Base-by-base conservation (phyloP, 108 stramenopile species). In the Nitzschia sp. region DNA sequence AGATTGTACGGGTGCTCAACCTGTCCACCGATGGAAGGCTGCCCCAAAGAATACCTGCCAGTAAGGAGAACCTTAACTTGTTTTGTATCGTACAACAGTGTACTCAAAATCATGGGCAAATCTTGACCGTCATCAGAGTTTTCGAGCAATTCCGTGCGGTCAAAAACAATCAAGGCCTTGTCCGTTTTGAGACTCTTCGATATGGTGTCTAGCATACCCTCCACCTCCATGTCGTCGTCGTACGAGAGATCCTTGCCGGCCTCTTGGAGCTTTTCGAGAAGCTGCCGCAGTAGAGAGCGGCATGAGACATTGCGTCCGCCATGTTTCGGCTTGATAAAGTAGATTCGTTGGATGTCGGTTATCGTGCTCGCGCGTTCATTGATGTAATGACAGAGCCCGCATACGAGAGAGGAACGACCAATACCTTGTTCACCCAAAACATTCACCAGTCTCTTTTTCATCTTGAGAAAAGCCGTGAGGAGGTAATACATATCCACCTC, bases 401-500 rank as follows among this genome's bases (percentile, higher is more conserved):
- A 77, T 22, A 78, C 87, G 6, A 93, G 38, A 2, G 87, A 84
- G 13, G 77, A 79, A 55, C 92, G 84, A n/a, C 94, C 94, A 4
- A 90, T 76, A 2, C 94, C 94, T 22, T 75, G 59, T 25, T 75
- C 74, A 17, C 92, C 92, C 0, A 86, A 35, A 25, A 91, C 62
- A 30, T 80, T 81, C 21, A 96, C 89, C n/a, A 93, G 59, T 6
- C 90, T 71, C 28, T 83, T 78, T 11, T 53, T 48, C 68, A 82
- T 53, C 32, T 80, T 69, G 3, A 87, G 62, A 27, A 92, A 27
- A 13, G 74, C 68, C 22, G 79, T 68, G 34, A 96, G 62, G 17
- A 92, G 56, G 30, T 78, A 70, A 59, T 90, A 90, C 80, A 91
- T 84, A 30, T 91, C 85, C 33, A 88, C 81, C 64, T 96, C 92